These are phyloP conservation scores for Chromera velia DNA, from an alignment of 73 alveolate genomes.

Conservation along the genomic window DNA sequence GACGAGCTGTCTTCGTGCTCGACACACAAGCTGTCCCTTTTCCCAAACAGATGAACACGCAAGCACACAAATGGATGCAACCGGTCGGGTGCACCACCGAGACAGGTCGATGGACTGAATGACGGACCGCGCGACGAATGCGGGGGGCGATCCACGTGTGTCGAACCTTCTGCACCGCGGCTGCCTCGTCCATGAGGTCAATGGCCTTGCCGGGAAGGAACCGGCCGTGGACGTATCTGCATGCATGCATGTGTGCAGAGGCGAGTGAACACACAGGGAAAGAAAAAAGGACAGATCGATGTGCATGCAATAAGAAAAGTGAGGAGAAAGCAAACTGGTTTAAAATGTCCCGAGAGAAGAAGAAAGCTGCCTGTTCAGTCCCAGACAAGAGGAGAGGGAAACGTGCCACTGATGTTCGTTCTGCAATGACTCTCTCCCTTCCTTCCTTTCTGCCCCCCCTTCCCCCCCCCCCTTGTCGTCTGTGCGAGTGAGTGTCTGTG, in stretches of 20 bases:
- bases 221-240: slow-evolving; percentile 9
- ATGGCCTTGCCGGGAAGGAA: slow-evolving; percentile 46
- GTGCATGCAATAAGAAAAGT: too few relatives aligned
- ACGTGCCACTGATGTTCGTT: too few relatives aligned
- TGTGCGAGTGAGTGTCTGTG: not conserved
- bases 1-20: not conserved
- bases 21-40: not conserved
- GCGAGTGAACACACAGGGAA: not conserved
- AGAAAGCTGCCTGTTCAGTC: too few relatives aligned
- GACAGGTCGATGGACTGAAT: not conserved
- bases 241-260: not conserved
- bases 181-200: slow-evolving; percentile 43
- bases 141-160: too few relatives aligned
- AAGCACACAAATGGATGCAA: not conserved
- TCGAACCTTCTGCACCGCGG: slow-evolving; percentile 19
- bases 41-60: too few relatives aligned
- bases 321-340: too few relatives aligned
- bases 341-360: too few relatives aligned
- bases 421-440: too few relatives aligned
- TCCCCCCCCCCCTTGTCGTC: too few relatives aligned
- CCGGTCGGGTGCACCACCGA: not conserved
- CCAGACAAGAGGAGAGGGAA: too few relatives aligned
- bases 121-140: not conserved
- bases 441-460: too few relatives aligned
- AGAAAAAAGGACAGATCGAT: too few relatives aligned